These are phyloP conservation scores for Rutstroemia sydowiana DNA, from an alignment of 2,329 filamentous ascomycete species.

Conservation along the genomic window DNA sequence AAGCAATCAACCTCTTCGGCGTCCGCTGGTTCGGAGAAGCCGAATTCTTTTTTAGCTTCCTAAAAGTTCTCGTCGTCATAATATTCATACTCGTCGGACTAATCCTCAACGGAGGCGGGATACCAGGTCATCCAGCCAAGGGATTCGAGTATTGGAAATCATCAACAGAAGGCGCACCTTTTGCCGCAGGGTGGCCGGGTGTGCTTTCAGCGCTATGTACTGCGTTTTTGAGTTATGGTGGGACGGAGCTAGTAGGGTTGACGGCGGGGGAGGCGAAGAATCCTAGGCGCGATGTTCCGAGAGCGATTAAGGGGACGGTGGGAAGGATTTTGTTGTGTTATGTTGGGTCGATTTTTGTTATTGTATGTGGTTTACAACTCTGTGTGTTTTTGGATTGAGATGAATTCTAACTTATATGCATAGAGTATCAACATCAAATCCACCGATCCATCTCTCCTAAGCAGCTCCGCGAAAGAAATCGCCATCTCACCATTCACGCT, in stretches of 20 bases:
- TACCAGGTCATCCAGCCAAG: neutral
- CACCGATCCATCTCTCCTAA: constrained; percentile 56
- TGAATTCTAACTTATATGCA: neutral
- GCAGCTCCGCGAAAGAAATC: constrained; percentile 60
- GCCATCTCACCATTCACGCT: constrained; percentile 69
- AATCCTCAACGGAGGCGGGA: neutral
- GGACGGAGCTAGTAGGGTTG: constrained; percentile 54
- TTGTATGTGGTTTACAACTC: constrained; percentile 26
- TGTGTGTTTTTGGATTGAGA: no score
- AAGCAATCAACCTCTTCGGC: constrained; percentile 59
- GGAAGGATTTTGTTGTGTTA: constrained; percentile 85
- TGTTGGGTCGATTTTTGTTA: constrained; percentile 68
- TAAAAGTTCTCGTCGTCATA: constrained; percentile 63
- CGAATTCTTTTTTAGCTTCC: constrained; percentile 71
- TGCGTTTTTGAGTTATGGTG: constrained; percentile 43
- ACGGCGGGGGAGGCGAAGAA: constrained; percentile 47
- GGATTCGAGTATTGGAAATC: constrained; percentile 3
- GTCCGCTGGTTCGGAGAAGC: constrained; percentile 73
- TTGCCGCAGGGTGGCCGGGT: neutral
- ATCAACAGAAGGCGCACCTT: neutral
- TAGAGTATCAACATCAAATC: constrained; percentile 61
- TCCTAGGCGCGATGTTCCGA: constrained; percentile 36
- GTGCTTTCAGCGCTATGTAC: neutral
- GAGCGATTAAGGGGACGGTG: constrained; percentile 73
- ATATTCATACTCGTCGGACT: constrained; percentile 62